phyloP scores from a whole-genome alignment of 192 early-diverging fungal genomes.

The Umbelopsis isabellina region DNA sequence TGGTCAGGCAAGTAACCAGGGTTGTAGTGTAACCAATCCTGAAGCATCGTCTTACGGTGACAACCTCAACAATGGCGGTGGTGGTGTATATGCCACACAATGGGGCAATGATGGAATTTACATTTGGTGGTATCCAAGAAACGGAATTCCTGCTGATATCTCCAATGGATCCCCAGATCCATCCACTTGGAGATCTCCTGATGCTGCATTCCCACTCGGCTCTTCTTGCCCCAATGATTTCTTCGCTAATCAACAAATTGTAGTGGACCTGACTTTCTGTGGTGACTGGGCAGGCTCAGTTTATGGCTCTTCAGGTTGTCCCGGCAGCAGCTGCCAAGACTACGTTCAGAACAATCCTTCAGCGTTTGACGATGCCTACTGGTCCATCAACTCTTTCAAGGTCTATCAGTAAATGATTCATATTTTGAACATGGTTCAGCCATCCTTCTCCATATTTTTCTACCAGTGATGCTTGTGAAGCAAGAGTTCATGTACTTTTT shows the following conservation, averaged over 20 bases:
- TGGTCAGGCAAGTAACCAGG: background rate
- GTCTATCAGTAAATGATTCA: constrained; percentile 28
- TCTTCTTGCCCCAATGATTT: constrained; percentile 23
- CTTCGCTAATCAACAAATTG: constrained; percentile 35
- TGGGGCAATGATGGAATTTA: constrained; percentile 18
- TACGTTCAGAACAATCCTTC: constrained; percentile 20
- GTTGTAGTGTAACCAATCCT: constrained; percentile 5
- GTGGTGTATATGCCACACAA: constrained; percentile 46
- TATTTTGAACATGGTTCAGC: no score
- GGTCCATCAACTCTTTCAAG: constrained; percentile 25
- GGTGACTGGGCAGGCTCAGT: constrained; percentile 43
- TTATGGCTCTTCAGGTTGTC: constrained; percentile 11
- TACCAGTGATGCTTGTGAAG: no score
- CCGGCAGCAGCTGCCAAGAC: constrained; percentile 15
- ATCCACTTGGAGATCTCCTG: background rate
- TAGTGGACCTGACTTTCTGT: constrained; percentile 29
- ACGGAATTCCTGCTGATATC: background rate
- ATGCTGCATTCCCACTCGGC: constrained; percentile 39
- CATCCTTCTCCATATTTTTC: no score
- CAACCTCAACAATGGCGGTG: constrained; percentile 35
- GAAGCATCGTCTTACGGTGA: constrained; percentile 34
- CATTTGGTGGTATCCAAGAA: constrained; percentile 7
- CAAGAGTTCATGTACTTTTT: no score
- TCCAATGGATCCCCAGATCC: background rate
- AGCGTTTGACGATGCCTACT: constrained; percentile 29